phyloP scores from a whole-genome alignment of 148 eudicot species.

The Bassia scoparia region DNA sequence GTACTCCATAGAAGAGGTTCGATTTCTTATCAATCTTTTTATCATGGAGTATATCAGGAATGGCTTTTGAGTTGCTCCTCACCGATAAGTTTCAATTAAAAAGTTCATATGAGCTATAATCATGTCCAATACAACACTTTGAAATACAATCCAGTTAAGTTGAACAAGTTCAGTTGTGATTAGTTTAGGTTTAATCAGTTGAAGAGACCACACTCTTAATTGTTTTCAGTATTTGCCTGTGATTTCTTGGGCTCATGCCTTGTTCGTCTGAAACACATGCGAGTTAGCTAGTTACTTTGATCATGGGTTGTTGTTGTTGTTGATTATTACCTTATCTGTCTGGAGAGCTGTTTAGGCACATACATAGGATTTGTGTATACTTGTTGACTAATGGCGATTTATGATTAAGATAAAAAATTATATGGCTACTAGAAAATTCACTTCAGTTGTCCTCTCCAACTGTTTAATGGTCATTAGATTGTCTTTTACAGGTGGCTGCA shows the following conservation, averaged over 20 bases:
- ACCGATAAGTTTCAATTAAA: too few relatives aligned
- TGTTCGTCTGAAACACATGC: neutral
- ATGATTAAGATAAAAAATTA: too few relatives aligned
- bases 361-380: neutral
- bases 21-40: too few relatives aligned
- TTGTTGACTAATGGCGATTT: neutral
- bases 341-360: conserved; percentile 1
- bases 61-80: too few relatives aligned
- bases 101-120: too few relatives aligned
- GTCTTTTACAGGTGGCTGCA: conserved; percentile 66
- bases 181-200: too few relatives aligned
- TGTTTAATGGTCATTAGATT: neutral
- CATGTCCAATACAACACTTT: too few relatives aligned
- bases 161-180: too few relatives aligned
- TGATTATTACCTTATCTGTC: neutral
- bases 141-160: too few relatives aligned
- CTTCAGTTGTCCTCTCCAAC: neutral
- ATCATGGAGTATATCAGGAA: too few relatives aligned
- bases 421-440: neutral
- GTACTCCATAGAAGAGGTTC: too few relatives aligned
- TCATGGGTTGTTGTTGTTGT: neutral
- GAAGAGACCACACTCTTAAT: too few relatives aligned
- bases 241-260: neutral
- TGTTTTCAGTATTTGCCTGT: neutral
- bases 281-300: neutral